Evolutionary conservation across 139 green algal species (phyloP).

Genomic region (Zygnema circumcarinatum): DNA sequence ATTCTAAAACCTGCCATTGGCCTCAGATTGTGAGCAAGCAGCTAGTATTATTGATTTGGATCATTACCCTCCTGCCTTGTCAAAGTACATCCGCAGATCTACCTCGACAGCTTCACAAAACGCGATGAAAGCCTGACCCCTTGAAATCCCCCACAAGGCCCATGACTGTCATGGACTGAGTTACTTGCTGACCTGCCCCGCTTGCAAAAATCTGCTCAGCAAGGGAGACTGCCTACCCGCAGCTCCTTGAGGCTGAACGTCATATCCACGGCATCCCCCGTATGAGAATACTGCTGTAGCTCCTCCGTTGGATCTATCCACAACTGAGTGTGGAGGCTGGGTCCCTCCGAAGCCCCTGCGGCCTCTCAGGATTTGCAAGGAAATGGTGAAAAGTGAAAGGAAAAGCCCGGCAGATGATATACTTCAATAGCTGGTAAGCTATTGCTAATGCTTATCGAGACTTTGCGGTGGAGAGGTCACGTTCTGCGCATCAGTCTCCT

Average conservation of each 20-base stretch:
- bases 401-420: too few relatives aligned
- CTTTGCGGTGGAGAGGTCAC: too few relatives aligned
- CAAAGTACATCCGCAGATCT: slow-evolving; percentile 54
- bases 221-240: slow-evolving; percentile 34
- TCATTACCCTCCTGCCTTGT: slow-evolving; percentile 48
- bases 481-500: too few relatives aligned
- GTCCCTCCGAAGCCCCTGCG: slow-evolving; percentile 26
- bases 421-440: too few relatives aligned
- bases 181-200: not conserved
- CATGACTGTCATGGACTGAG: not conserved
- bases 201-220: not conserved
- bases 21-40: too few relatives aligned
- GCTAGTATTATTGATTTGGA: too few relatives aligned
- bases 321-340: slow-evolving; percentile 49
- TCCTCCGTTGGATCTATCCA: slow-evolving; percentile 57
- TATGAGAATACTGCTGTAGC: slow-evolving; percentile 51
- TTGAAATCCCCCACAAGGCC: not conserved
- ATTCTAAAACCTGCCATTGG: too few relatives aligned
- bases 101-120: slow-evolving; percentile 58
- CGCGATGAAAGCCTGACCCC: slow-evolving; percentile 46
- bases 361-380: not conserved
- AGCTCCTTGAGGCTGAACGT: slow-evolving; percentile 61
- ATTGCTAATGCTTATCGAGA: too few relatives aligned
- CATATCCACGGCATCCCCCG: slow-evolving; percentile 49
- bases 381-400: not conserved